A percentile compares a stretch with the other conserved stretches of the same genome.
These are phyloP conservation scores for Monilinia vaccinii-corymbosi DNA, from an alignment of 2,329 filamentous ascomycete species.

Conservation along the genomic window DNA sequence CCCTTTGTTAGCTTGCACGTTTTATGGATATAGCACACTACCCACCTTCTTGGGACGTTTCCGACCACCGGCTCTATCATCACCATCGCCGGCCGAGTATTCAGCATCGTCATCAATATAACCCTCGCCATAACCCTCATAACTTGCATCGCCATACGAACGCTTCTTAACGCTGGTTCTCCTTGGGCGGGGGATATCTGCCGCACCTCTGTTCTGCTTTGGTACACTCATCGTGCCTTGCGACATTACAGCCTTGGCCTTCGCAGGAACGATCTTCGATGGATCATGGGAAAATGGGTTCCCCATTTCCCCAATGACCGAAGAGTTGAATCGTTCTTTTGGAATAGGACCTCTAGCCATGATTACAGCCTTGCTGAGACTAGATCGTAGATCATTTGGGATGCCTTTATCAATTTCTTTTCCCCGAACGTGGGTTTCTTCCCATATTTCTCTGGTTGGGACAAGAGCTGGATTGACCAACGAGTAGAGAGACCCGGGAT, in stretches of 20 bases:
- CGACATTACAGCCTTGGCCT: background rate
- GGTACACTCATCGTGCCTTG: background rate
- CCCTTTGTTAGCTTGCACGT: conserved; percentile 21
- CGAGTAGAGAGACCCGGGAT: conserved; percentile 33
- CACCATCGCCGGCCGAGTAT: conserved; percentile 66
- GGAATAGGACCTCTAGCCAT: conserved; percentile 50
- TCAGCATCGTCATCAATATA: conserved; percentile 58
- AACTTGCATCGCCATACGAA: conserved; percentile 66
- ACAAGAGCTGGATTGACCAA: conserved; percentile 42
- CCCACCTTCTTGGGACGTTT: conserved; percentile 59
- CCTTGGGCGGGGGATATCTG: conserved; percentile 43
- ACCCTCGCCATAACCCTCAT: conserved; percentile 64
- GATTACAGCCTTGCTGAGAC: conserved; percentile 42
- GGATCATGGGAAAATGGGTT: conserved; percentile 11
- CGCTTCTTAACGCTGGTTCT: conserved; percentile 61
- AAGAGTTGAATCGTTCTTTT: conserved; percentile 46
- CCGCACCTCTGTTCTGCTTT: background rate
- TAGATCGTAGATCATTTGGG: conserved; percentile 35
- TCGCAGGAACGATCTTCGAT: conserved; percentile 14
- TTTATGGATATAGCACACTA: conserved; percentile 17
- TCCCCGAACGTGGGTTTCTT: conserved; percentile 43
- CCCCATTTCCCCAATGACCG: conserved; percentile 46
- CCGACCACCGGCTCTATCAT: conserved; percentile 44
- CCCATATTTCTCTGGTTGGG: conserved; percentile 40
- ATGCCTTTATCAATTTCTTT: conserved; percentile 48